phyloP scores from a whole-genome alignment of 768 basidiomycete genomes.

The Boletus vinaceobasis region DNA sequence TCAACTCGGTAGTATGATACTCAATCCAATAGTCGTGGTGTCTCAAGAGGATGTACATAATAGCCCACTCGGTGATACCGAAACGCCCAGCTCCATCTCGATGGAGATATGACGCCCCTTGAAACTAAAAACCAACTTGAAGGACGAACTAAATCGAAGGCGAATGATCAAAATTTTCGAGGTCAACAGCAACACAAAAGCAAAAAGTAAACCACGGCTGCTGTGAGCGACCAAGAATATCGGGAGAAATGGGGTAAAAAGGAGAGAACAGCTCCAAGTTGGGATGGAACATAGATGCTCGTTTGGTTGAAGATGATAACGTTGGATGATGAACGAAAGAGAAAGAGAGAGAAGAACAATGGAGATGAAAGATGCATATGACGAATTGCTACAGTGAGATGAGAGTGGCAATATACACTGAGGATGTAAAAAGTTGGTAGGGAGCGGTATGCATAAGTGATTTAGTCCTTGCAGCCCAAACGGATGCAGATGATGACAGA shows the following conservation, averaged over 20 bases:
- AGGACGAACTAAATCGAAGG: conserved; percentile 6
- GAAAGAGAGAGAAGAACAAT: neutral
- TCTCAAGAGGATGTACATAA: neutral
- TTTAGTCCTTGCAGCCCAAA: conserved; percentile 2
- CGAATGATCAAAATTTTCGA: neutral
- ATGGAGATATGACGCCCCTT: conserved; percentile 12
- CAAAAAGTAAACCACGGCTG: neutral
- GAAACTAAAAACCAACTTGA: neutral
- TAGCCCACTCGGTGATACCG: conserved; percentile 1
- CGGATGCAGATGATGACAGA: neutral
- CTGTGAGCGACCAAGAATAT: conserved; percentile 1
- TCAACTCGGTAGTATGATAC: neutral
- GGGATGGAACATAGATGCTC: conserved; percentile 2
- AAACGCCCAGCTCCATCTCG: conserved; percentile 21
- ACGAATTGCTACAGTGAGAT: conserved; percentile 29
- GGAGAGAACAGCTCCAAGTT: conserved; percentile 17
- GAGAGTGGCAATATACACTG: conserved; percentile 31
- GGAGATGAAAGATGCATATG: conserved; percentile 26
- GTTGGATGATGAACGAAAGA: conserved; percentile 1
- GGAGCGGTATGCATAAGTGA: conserved; percentile 22
- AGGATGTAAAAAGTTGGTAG: conserved; percentile 6
- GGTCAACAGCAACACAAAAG: neutral
- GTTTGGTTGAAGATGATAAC: neutral
- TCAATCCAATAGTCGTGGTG: neutral
- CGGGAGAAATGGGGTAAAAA: neutral